Percentiles rank a stretch among this genome's conserved stretches.
Conservation (phyloP, 495 filamentous ascomycete genomes). For the Cercophora sp. region DNA sequence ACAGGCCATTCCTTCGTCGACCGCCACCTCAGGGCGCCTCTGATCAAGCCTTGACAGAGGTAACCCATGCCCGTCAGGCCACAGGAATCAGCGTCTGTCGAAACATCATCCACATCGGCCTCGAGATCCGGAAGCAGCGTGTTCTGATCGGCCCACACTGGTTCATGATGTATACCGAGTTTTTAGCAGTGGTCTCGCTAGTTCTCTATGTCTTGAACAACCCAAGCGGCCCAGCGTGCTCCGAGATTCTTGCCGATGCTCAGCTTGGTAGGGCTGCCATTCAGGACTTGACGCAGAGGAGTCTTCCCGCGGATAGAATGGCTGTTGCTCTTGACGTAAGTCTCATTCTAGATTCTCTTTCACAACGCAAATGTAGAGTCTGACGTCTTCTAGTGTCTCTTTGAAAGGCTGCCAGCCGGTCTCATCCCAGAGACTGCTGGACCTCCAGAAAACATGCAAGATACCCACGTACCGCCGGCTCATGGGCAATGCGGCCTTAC, state of each 20-base stretch:
- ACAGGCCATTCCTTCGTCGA: not conserved
- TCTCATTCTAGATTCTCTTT: too few relatives aligned
- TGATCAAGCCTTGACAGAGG: not conserved
- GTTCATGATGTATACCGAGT: not conserved
- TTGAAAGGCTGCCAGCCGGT: not conserved
- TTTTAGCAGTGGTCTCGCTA: not conserved
- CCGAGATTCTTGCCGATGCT: not conserved
- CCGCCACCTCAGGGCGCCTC: not conserved
- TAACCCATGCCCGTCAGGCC: not conserved
- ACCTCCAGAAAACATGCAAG: not conserved
- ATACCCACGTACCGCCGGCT: not conserved
- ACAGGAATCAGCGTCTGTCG: not conserved
- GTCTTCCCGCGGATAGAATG: not conserved
- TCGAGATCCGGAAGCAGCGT: not conserved
- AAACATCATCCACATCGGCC: not conserved
- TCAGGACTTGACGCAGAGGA: not conserved
- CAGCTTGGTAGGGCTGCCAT: not conserved
- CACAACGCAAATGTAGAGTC: too few relatives aligned
- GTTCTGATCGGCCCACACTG: not conserved
- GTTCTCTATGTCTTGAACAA: not conserved
- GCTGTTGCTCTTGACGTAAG: not conserved
- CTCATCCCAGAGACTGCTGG: not conserved
- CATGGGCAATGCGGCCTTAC: not conserved
- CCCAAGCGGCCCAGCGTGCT: not conserved
- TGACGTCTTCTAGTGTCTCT: not conserved